phyloP scores from a whole-genome alignment of 164 flowering plant species.

The Annona cherimola region DNA sequence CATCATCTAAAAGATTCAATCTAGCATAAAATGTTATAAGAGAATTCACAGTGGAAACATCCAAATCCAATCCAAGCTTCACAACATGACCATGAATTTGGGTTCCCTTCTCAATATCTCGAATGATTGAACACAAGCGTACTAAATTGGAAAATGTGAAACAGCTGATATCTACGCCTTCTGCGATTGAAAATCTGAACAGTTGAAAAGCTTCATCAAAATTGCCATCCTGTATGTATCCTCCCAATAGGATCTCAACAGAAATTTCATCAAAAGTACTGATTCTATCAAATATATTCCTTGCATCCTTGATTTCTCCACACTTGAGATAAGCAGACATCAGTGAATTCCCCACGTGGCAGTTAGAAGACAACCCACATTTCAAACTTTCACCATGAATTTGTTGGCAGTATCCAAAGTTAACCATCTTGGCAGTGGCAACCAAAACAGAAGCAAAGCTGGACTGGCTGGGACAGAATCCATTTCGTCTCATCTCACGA shows the following conservation, averaged over 20 bases:
- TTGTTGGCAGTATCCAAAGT: slow-evolving; percentile 8
- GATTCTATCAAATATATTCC: slow-evolving; percentile 15
- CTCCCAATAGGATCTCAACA: slow-evolving; percentile 21
- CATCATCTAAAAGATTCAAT: slow-evolving; percentile 15
- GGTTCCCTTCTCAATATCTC: slow-evolving; percentile 11
- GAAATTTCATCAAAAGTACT: slow-evolving; percentile 20
- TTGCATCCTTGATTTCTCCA: slow-evolving; percentile 13
- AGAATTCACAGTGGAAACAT: slow-evolving; percentile 23
- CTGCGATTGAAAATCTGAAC: slow-evolving; percentile 11
- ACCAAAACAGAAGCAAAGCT: slow-evolving; percentile 20
- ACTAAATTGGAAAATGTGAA: slow-evolving; percentile 21
- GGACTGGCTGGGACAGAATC: slow-evolving; percentile 19
- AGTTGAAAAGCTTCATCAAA: slow-evolving; percentile 16
- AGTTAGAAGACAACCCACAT: slow-evolving; percentile 19
- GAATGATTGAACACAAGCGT: slow-evolving; percentile 11
- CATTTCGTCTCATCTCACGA: slow-evolving; percentile 19
- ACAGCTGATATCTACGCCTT: slow-evolving; percentile 7
- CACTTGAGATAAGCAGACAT: slow-evolving; percentile 21
- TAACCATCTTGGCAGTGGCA: slow-evolving; percentile 13
- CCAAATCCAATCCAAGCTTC: slow-evolving; percentile 18
- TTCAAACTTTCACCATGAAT: slow-evolving; percentile 24
- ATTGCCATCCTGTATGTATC: slow-evolving; percentile 13
- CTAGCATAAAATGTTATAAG: slow-evolving; percentile 28
- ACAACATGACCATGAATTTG: slow-evolving; percentile 22
- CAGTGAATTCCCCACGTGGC: slow-evolving; percentile 18